phyloP scores from a whole-genome alignment of 805 yeast genomes.

The Barnettozyma sp. region DNA sequence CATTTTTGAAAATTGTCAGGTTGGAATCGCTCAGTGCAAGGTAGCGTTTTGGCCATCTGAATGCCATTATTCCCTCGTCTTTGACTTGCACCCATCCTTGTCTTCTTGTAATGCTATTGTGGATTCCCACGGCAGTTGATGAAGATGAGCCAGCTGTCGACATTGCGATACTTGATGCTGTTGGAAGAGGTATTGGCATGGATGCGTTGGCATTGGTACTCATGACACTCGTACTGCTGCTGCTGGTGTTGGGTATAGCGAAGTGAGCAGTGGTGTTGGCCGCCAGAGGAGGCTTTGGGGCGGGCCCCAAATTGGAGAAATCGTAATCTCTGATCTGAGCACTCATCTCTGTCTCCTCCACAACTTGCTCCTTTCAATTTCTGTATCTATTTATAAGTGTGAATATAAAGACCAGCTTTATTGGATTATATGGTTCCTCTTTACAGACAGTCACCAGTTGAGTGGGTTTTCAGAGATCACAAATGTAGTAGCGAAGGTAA shows the following conservation, averaged over 20 bases:
- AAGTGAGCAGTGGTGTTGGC: conserved; percentile 2
- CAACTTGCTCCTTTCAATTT: too few relatives aligned
- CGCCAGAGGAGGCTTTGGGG: conserved; percentile 42
- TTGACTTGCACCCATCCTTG: conserved; percentile 89
- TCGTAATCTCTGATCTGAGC: conserved; percentile 38
- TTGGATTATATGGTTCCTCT: not conserved
- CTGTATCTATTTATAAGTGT: too few relatives aligned
- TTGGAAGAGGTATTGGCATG: too few relatives aligned
- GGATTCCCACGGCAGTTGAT: conserved; percentile 4
- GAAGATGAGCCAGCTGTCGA: too few relatives aligned
- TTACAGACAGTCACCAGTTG: not conserved
- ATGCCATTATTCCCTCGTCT: conserved; percentile 85
- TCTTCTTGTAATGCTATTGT: conserved; percentile 25
- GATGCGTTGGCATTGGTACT: too few relatives aligned
- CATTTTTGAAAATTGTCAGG: conserved; percentile 68
- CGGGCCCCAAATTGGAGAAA: conserved; percentile 49
- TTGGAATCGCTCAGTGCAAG: conserved; percentile 71
- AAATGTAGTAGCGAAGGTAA: too few relatives aligned
- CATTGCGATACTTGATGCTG: too few relatives aligned
- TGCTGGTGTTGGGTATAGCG: conserved; percentile 24
- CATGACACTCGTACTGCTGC: too few relatives aligned
- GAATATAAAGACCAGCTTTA: conserved; percentile 10
- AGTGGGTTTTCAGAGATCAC: not conserved
- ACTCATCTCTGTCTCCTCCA: too few relatives aligned
- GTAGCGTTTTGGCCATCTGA: conserved; percentile 88